These are phyloP conservation scores for Populus euphratica DNA, from an alignment of 345 rosid species.

Conservation along the genomic window DNA sequence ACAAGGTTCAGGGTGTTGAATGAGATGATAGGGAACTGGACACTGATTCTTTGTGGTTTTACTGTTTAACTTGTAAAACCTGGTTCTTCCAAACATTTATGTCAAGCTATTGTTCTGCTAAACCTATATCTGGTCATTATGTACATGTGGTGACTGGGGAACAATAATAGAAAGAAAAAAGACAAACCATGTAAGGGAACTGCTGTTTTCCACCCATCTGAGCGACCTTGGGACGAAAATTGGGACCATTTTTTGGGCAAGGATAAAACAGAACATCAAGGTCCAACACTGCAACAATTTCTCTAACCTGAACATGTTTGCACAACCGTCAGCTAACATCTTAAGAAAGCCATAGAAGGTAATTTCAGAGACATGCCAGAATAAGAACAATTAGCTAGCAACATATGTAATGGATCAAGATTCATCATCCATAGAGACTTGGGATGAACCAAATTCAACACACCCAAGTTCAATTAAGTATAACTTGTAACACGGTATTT, in stretches of 20 bases:
- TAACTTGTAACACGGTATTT: background rate
- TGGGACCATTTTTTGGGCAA: conserved; percentile 86
- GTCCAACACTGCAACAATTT: conserved; percentile 83
- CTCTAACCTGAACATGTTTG: conserved; percentile 63
- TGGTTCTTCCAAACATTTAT: background rate
- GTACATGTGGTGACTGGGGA: background rate
- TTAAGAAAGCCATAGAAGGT: background rate
- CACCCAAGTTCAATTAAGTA: background rate
- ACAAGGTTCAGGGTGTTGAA: background rate
- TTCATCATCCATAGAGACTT: background rate
- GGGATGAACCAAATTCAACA: background rate
- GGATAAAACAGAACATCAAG: conserved; percentile 91
- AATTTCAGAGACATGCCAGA: background rate
- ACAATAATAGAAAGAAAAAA: conserved; percentile 13
- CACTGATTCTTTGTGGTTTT: background rate
- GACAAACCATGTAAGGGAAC: conserved; percentile 90
- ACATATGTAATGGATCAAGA: background rate
- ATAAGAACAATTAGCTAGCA: background rate
- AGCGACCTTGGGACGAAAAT: conserved; percentile 70
- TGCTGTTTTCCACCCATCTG: conserved; percentile 90
- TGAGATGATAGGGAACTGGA: background rate
- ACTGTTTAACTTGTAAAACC: background rate
- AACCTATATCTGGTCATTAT: background rate
- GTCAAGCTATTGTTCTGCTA: background rate
- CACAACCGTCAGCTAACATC: conserved; percentile 11